Evolutionary conservation across 1,284 basidiomycete species (phyloP), one percentile per base, ranked within the genome.

Genomic region (Golubevia sp.): DNA sequence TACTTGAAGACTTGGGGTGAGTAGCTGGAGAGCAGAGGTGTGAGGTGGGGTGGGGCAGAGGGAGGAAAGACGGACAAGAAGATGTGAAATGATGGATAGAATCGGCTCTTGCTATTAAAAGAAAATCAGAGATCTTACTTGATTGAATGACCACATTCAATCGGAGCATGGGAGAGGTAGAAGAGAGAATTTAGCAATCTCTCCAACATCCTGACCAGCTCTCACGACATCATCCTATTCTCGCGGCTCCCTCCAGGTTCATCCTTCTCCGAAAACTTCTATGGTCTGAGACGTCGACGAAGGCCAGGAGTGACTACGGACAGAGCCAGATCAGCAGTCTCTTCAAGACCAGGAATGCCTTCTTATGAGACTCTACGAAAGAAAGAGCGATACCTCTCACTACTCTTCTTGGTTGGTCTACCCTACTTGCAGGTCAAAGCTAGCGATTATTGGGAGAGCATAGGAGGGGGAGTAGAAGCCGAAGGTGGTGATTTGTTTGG

Each of bases 251-350:
- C 18, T 18, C 3, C 62, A 94, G 92, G 90, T 79, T 91, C 93
- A 15, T 93, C 92, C 2, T 97, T 97, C 79, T 87, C 93, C 2
- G 94, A 97, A 84, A 92, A 94, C 76, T 97, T 97, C 79, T 97
- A 97, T 82, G 93, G 93, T 0, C 84, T 97, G 55, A 92, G 92
- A 76, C 86, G 94, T 55, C 87, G 93, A 63, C 85, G 91, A 34
- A 86, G 88, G 59, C 90, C 92, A 0, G 88, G 88, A 66, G 59
- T 83, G 18, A 64, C 55, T 13, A 60, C 63, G 2, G 55, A 58
- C 38, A 56, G 66, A 20, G 59, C 63, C 34, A 58, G 56, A 20
- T 62, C 63, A 1, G 49, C 58, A 3, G 23, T 23, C 56, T 26
- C 57, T n/a, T 24, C 48, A 11, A 53, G 56, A 20, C 50, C 55